These are phyloP conservation scores for Saksenaea oblongispora DNA, from an alignment of 371 early-diverging fungal species.

Conservation along the genomic window DNA sequence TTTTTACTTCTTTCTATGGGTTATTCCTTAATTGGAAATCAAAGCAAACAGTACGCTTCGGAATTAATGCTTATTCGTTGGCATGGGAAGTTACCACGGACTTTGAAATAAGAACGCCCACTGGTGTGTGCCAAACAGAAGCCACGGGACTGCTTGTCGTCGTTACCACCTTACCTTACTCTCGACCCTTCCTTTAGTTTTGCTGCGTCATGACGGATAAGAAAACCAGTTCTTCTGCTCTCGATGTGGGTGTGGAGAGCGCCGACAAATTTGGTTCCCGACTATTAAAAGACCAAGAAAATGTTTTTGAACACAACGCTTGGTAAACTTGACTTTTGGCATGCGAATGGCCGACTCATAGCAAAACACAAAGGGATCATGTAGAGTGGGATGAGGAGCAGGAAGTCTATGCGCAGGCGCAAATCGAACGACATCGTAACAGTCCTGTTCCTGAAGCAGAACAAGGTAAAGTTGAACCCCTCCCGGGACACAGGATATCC, in stretches of 20 bases:
- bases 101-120: no score
- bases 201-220: conserved; percentile 13
- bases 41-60: neutral
- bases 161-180: neutral
- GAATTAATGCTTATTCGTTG: neutral
- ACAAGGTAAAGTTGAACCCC: conserved; percentile 29
- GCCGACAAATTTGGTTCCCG: conserved; percentile 66
- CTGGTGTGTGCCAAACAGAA: neutral
- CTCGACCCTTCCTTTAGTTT: neutral
- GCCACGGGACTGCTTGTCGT: neutral
- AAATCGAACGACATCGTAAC: conserved; percentile 35
- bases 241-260: conserved; percentile 22
- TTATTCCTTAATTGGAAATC: no score
- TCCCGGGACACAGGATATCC: neutral
- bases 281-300: conserved; percentile 55
- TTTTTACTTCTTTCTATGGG: no score
- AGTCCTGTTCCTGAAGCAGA: conserved; percentile 51
- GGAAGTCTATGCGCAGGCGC: conserved; percentile 51
- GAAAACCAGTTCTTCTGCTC: conserved; percentile 41
- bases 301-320: conserved; percentile 78
- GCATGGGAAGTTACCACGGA: no score
- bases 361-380: conserved; percentile 67
- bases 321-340: conserved; percentile 52
- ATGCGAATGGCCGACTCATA: neutral
- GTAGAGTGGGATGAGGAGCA: conserved; percentile 80